phyloP scores from a whole-genome alignment of 371 early-diverging fungal genomes.

The Rhizopus microsporus region DNA sequence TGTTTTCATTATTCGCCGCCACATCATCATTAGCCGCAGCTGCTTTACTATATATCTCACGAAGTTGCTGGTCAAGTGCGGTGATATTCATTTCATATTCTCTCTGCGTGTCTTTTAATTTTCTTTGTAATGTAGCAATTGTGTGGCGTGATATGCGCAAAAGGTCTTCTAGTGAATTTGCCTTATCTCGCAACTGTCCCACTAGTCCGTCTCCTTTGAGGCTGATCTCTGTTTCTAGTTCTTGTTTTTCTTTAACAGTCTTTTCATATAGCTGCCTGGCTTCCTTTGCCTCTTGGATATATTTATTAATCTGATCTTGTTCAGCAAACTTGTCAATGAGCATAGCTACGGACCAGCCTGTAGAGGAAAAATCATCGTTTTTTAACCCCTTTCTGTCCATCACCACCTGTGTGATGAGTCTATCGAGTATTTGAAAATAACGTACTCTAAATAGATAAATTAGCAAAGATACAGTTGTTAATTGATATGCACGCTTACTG shows the following conservation, averaged over 20 bases:
- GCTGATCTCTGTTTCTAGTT: slow-evolving; percentile 74
- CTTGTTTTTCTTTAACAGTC: slow-evolving; percentile 56
- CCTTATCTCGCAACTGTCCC: slow-evolving; percentile 74
- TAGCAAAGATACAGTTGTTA: not conserved
- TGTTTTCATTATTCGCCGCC: slow-evolving; percentile 31
- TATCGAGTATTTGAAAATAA: slow-evolving; percentile 81
- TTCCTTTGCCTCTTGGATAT: slow-evolving; percentile 72
- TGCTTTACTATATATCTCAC: slow-evolving; percentile 62
- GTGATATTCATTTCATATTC: slow-evolving; percentile 70
- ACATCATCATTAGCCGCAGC: slow-evolving; percentile 51
- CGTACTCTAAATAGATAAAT: slow-evolving; percentile 45
- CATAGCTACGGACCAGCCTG: slow-evolving; percentile 64
- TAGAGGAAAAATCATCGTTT: slow-evolving; percentile 56
- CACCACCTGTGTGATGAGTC: slow-evolving; percentile 78
- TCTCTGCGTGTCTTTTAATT: slow-evolving; percentile 66
- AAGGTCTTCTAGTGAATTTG: slow-evolving; percentile 76
- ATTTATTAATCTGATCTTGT: slow-evolving; percentile 72
- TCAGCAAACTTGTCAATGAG: slow-evolving; percentile 80
- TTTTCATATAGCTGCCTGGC: slow-evolving; percentile 51
- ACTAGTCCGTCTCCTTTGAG: slow-evolving; percentile 75
- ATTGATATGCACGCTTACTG: slow-evolving; percentile 27
- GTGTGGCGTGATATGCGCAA: slow-evolving; percentile 81
- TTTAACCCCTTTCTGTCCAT: slow-evolving; percentile 72
- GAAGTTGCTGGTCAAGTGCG: slow-evolving; percentile 71
- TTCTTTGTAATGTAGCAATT: slow-evolving; percentile 72